These are phyloP conservation scores for Auricularia sp. DNA, from an alignment of 768 basidiomycete species.

Conservation along the genomic window DNA sequence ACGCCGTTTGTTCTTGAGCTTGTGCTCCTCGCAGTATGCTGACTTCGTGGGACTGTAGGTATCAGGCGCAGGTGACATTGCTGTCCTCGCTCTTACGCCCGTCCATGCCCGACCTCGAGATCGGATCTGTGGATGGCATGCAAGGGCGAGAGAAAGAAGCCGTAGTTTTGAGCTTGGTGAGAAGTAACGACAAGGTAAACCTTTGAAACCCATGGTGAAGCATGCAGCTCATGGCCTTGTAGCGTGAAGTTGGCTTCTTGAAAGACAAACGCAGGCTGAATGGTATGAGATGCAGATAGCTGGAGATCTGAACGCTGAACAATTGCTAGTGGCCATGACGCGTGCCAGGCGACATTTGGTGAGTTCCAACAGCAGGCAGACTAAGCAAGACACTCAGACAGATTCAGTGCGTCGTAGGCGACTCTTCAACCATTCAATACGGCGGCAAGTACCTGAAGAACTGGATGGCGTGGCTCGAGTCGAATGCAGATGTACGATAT, in stretches of 20 bases:
- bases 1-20: slow-evolving; percentile 49
- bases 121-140: slow-evolving; percentile 94
- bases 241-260: slow-evolving; percentile 90
- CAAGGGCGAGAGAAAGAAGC: slow-evolving; percentile 96
- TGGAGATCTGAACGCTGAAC: background rate
- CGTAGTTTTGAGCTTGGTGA: slow-evolving; percentile 82
- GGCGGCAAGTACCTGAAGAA: slow-evolving; percentile 76
- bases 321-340: slow-evolving; percentile 73
- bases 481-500: slow-evolving; percentile 82
- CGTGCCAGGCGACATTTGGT: slow-evolving; percentile 82
- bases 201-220: background rate
- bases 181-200: slow-evolving; percentile 75
- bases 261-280: slow-evolving; percentile 89
- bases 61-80: slow-evolving; percentile 89
- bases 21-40: background rate
- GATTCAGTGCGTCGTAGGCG: slow-evolving; percentile 81
- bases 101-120: slow-evolving; percentile 48
- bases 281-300: slow-evolving; percentile 34
- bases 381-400: background rate
- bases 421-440: slow-evolving; percentile 82
- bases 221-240: background rate
- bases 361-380: slow-evolving; percentile 19
- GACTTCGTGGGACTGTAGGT: slow-evolving; percentile 32
- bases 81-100: slow-evolving; percentile 70
- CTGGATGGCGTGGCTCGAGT: slow-evolving; percentile 89